Evolutionary conservation across 352 stramenopile species (phyloP).

Genomic region (Globisporangium echinulatum): DNA sequence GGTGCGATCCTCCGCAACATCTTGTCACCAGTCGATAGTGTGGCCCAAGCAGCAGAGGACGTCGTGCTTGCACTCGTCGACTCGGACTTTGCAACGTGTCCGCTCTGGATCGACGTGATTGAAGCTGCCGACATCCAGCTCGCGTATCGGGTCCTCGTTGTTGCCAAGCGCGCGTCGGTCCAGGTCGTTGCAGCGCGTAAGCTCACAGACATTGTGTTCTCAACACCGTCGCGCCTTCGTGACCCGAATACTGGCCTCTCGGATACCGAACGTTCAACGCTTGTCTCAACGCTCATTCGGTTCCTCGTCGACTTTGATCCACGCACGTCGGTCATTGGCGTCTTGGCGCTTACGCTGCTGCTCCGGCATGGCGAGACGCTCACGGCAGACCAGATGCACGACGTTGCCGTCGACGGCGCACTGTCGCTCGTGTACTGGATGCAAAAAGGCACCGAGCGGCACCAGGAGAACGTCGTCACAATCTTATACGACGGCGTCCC

Average conservation of each 20-base stretch:
- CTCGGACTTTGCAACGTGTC: conserved; percentile 77
- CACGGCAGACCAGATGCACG: conserved; percentile 57
- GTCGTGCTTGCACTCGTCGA: conserved; percentile 74
- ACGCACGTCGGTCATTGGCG: conserved; percentile 63
- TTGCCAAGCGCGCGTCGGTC: conserved; percentile 43
- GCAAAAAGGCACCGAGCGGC: conserved; percentile 73
- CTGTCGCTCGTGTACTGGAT: conserved; percentile 79
- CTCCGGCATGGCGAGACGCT: conserved; percentile 55
- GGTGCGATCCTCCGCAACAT: conserved; percentile 61
- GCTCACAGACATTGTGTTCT: conserved; percentile 72
- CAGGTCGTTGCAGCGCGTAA: conserved; percentile 66
- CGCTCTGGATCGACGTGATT: conserved; percentile 73
- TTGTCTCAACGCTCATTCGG: conserved; percentile 62
- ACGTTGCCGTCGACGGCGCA: conserved; percentile 58
- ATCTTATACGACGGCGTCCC: conserved; percentile 67
- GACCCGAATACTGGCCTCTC: conserved; percentile 45
- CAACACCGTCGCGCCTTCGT: conserved; percentile 41
- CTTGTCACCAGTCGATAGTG: conserved; percentile 36
- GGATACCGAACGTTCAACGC: conserved; percentile 37
- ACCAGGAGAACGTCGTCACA: conserved; percentile 73
- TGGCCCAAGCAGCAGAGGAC: conserved; percentile 56
- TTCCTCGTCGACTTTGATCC: conserved; percentile 72
- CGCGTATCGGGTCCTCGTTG: conserved; percentile 54
- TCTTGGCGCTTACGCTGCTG: conserved; percentile 60
- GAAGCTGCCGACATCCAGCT: conserved; percentile 51